Base-by-base conservation (phyloP, 169 alveolate genomes). In the Pseudocohnilembus persalinus region DNA sequence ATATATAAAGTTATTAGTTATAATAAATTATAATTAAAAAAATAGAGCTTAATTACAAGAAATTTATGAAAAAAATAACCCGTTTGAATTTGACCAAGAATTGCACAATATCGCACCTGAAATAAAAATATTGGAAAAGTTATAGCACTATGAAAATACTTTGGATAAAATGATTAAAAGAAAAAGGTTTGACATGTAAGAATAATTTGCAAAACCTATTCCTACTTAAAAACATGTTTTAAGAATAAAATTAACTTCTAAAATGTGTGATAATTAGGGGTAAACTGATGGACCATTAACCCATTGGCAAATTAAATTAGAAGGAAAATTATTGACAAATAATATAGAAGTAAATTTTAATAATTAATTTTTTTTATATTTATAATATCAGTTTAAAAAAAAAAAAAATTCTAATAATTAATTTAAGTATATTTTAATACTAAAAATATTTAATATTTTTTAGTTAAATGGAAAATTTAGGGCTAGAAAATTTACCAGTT, bases 91-190 rank as follows among this genome's bases (percentile, higher is more conserved):
- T 49, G 68, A 49, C 68, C 26, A 49, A 35, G 84, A 79, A 49
- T 24, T 79, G 15, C 63, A 49, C 29, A 49, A 79, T 49, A 79
- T 79, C 26, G 76, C 77, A 26, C 74, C 77, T 20, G 84, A 79
- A 29, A 29, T 79, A 29, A 29, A 79, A 49, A 27, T 79, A n/a
- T 30, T 79, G 32, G 29, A 79, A 35, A 35, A 64, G 63, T 33
- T 79, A 25, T 64, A 49, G 20, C 27, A 79, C 29, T 79, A 79
- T 79, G 84, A 79, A 79, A 33, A 72, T 1, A 79, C 31, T 31
- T 27, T 79, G n/a, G 84, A 79, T 79, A 79, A 79, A 63, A 79
- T 79, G 84, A 72, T 79, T 0, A 79, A 79, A 63, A 79, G 76
- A 79, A 79, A 79, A 35, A 77, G 84, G 29, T 79, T 79, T 29